Base-by-base conservation (phyloP, 2,329 filamentous ascomycete species). In the Chrysoporthe puriensis region DNA sequence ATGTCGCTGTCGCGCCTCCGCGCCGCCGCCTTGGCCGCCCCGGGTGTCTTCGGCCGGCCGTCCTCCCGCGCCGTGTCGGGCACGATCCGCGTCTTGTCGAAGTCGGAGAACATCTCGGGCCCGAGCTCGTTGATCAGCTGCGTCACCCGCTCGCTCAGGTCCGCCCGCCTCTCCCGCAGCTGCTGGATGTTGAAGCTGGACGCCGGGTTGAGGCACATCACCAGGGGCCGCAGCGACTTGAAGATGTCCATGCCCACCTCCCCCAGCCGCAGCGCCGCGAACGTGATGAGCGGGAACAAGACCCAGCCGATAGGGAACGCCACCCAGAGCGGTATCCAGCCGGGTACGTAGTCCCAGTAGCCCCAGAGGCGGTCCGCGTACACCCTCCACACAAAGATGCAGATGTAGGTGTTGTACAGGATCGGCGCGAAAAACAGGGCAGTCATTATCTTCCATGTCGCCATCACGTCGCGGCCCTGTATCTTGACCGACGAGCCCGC, bases 171-270 rank as follows among this genome's bases (percentile, higher is more conserved):
- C 72, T 87, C 81, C 67, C 93, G 89, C 62, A 99, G 86, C 73
- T 90, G 91, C 70, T 92, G 87, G 61, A 99, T 88, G 67, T 91
- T 93, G 80, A 94, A 97, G 77, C 89, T 91, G 1, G 92, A 95
- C 4, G 89, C 89, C 1, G 96, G 96, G 73, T 91, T 91, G 74
- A 98, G 85, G 71, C 92, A 96, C 44, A 97, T 84, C 58, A 97
- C 83, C 11, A 99, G 86, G 6, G 96, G 96, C 11, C 93, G 88
- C 18, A 99, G 86, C 0, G 95, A 98, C 80, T 98, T 99, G 81
- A 96, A 83, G 66, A 99, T 97, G 76, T 99, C 96, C 94, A 99
- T 97, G 63, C 95, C 96, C n/a, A 97, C 91, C 80, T 99, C 96
- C 59, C 96, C 96, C 72, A 98, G 97, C 13, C 96, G 91, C 63